Evolutionary conservation across 2,329 filamentous ascomycete genomes (phyloP).

Genomic region (Hypomyces perniciosus): DNA sequence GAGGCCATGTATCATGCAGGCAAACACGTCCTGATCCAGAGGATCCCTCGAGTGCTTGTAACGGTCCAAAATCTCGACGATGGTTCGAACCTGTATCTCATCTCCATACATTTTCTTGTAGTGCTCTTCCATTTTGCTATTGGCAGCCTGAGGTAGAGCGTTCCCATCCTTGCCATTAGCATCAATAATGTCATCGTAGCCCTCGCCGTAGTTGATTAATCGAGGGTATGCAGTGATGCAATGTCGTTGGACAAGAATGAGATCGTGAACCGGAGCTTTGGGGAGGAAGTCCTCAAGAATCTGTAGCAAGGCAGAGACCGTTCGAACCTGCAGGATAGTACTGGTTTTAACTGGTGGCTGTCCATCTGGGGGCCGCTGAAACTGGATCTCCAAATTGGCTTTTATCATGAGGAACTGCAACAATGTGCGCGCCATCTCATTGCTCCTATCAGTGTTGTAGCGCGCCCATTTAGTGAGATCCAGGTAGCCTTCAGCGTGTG

Average conservation of each 20-base stretch:
- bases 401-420: slow-evolving; percentile 81
- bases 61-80: slow-evolving; percentile 75
- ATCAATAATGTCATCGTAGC: slow-evolving; percentile 86
- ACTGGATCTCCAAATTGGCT: slow-evolving; percentile 70
- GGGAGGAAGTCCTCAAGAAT: slow-evolving; percentile 68
- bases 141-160: slow-evolving; percentile 68
- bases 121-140: slow-evolving; percentile 91
- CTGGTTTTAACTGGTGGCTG: slow-evolving; percentile 53
- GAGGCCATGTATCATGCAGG: slow-evolving; percentile 96
- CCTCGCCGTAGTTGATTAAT: slow-evolving; percentile 93
- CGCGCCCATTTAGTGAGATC: slow-evolving; percentile 78
- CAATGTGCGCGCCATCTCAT: slow-evolving; percentile 64
- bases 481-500: slow-evolving; percentile 73
- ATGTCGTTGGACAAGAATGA: slow-evolving; percentile 75
- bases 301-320: slow-evolving; percentile 72
- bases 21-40: slow-evolving; percentile 87
- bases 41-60: slow-evolving; percentile 86
- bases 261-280: slow-evolving; percentile 54
- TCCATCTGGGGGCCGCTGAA: slow-evolving; percentile 63
- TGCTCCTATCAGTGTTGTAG: slow-evolving; percentile 58
- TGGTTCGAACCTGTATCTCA: slow-evolving; percentile 77
- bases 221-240: slow-evolving; percentile 92
- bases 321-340: slow-evolving; percentile 75
- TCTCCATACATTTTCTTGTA: slow-evolving; percentile 98
- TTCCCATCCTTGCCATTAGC: slow-evolving; percentile 78